Conservation (phyloP, 768 basidiomycete species). For the Trametes meyenii region DNA sequence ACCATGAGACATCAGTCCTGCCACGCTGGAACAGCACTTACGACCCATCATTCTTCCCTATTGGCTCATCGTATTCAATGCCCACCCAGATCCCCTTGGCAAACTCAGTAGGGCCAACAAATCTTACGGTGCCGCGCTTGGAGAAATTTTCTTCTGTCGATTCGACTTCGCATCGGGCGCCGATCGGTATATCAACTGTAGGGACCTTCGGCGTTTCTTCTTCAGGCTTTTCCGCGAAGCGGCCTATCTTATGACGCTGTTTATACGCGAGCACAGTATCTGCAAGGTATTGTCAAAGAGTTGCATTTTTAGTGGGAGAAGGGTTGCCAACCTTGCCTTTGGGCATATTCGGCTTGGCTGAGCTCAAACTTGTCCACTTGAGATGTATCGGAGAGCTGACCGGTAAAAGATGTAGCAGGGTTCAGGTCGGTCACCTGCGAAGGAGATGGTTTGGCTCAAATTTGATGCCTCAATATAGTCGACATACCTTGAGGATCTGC, state of each 20-base stretch:
- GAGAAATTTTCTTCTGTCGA: slow-evolving; percentile 66
- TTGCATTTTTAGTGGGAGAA: no score
- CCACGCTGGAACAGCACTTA: slow-evolving; percentile 45
- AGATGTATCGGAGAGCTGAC: slow-evolving; percentile 82
- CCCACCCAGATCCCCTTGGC: slow-evolving; percentile 84
- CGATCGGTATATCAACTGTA: slow-evolving; percentile 57
- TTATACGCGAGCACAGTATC: slow-evolving; percentile 92
- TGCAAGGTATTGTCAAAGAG: slow-evolving; percentile 33
- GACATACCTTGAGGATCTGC: slow-evolving; percentile 78
- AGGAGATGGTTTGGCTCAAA: not conserved
- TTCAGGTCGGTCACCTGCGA: slow-evolving; percentile 75
- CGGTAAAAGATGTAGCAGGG: slow-evolving; percentile 74
- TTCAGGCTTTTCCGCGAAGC: slow-evolving; percentile 66
- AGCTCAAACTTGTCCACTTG: slow-evolving; percentile 94
- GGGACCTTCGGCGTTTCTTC: slow-evolving; percentile 37
- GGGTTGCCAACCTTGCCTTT: slow-evolving; percentile 64
- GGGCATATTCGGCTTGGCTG: slow-evolving; percentile 77
- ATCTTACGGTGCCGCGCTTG: slow-evolving; percentile 86
- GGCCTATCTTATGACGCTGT: slow-evolving; percentile 82
- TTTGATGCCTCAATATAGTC: not conserved
- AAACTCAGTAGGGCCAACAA: slow-evolving; percentile 81
- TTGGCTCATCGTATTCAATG: slow-evolving; percentile 92
- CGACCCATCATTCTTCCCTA: slow-evolving; percentile 96
- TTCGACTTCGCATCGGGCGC: slow-evolving; percentile 84
- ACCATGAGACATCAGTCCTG: slow-evolving; percentile 4